These are phyloP conservation scores for Coemansia sp. DNA, from an alignment of 192 early-diverging fungal species.

Conservation along the genomic window DNA sequence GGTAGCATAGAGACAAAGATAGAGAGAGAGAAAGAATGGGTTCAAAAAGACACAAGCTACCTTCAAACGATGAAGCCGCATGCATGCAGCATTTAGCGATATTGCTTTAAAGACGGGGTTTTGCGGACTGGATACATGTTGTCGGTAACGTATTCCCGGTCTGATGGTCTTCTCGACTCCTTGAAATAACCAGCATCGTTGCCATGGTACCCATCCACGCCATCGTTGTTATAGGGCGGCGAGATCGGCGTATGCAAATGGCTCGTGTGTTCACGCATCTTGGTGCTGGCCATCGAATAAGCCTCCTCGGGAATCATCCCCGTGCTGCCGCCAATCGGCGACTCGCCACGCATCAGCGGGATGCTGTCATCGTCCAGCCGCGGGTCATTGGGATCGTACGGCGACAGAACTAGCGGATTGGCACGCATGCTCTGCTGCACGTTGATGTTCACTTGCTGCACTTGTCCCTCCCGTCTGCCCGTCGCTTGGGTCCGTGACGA, in stretches of 20 bases:
- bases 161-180: conserved; percentile 14
- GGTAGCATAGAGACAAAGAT: no score
- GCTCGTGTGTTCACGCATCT: conserved; percentile 4
- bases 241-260: conserved; percentile 26
- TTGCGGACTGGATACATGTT: conserved; percentile 39
- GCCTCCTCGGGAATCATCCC: conserved; percentile 2
- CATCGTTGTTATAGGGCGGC: conserved; percentile 12
- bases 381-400: conserved; percentile 8
- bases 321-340: conserved; percentile 8
- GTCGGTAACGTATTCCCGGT: conserved; percentile 22
- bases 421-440: conserved; percentile 10
- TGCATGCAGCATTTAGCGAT: conserved; percentile 7
- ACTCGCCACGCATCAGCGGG: conserved; percentile 7
- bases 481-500: conserved; percentile 6
- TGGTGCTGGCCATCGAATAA: conserved; percentile 8
- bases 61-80: not conserved
- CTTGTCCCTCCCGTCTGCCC: conserved; percentile 1
- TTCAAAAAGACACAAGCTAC: not conserved
- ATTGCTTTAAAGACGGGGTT: conserved; percentile 37
- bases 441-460: conserved; percentile 8
- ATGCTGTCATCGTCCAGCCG: not conserved
- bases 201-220: conserved; percentile 8
- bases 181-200: conserved; percentile 46
- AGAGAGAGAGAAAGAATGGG: no score
- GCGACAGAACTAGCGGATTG: conserved; percentile 16